A percentile compares a stretch with the other conserved stretches of the same genome.
Evolutionary conservation across 2,329 filamentous ascomycete species (phyloP).

Genomic region (Venturia aucupariae): DNA sequence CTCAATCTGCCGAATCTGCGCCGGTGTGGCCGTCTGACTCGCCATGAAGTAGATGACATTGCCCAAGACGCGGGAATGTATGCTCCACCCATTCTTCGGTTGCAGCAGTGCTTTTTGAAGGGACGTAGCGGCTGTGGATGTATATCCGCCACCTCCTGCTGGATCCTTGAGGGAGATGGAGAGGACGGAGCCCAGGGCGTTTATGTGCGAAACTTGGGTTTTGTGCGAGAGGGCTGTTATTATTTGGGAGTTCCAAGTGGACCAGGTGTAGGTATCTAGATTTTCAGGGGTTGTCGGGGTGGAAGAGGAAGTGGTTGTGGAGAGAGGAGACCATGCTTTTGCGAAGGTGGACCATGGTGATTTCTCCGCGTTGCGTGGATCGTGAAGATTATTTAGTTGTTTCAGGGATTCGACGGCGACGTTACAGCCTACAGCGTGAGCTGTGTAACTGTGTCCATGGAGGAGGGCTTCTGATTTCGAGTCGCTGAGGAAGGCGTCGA

Average conservation of each 20-base stretch:
- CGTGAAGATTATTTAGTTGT: background rate
- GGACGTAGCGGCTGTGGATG: slow-evolving; percentile 44
- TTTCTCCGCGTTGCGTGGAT: slow-evolving; percentile 29
- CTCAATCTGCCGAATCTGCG: slow-evolving; percentile 17
- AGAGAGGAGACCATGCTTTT: slow-evolving; percentile 36
- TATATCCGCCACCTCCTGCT: slow-evolving; percentile 43
- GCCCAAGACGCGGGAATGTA: slow-evolving; percentile 51
- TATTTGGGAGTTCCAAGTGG: slow-evolving; percentile 58
- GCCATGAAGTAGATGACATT: slow-evolving; percentile 55
- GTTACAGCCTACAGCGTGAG: slow-evolving; percentile 70
- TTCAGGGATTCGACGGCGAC: slow-evolving; percentile 56
- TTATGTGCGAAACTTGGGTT: slow-evolving; percentile 51
- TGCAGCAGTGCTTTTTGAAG: slow-evolving; percentile 42
- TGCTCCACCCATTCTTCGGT: slow-evolving; percentile 32
- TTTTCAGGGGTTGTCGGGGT: background rate
- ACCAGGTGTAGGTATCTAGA: slow-evolving; percentile 43
- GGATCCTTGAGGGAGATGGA: slow-evolving; percentile 51
- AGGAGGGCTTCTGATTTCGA: slow-evolving; percentile 72
- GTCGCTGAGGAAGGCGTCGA: slow-evolving; percentile 58
- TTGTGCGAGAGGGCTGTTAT: slow-evolving; percentile 50
- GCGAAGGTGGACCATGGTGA: slow-evolving; percentile 51
- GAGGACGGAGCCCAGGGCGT: slow-evolving; percentile 66
- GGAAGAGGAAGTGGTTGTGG: background rate
- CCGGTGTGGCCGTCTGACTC: slow-evolving; percentile 40
- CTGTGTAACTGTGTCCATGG: slow-evolving; percentile 82